Base-by-base conservation (phyloP, 257 asterid genomes). In the Gynochthodes officinalis region DNA sequence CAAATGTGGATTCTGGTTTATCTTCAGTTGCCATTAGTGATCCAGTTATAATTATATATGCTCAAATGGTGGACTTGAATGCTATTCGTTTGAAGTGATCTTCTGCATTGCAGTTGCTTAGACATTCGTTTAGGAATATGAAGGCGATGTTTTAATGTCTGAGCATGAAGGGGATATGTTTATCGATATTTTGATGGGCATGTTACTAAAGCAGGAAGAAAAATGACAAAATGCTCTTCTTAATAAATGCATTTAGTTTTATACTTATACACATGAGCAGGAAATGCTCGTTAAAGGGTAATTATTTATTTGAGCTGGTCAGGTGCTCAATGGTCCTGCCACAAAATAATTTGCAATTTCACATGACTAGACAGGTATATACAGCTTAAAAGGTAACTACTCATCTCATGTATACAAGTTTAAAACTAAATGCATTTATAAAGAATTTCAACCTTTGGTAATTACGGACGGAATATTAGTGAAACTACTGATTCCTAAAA, bases 1-100 rank as follows among this genome's bases (percentile, higher is more conserved):
- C 30, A 23, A 63, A 0, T 48, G 48, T 43, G 69, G 67, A 33
- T 48, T 54, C 53, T 23, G 21, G 71, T 70, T 21, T 32, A 3
- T 59, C 83, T 75, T 57, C 71, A 14, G 83, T 48, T 54, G 79
- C 77, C 83, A 79, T 71, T 42, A 49, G 32, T 10, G 37, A 42
- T 35, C 64, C 70, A 64, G 72, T 46, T 14, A 15, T 33, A 43
- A 44, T 7, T 55, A 39, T 19, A 35, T 19, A 35, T 59, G 28
- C 13, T 13, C 37, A 72, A 16, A 15, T 4, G 7, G 19, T 27
- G 59, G 43, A 67, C 44, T 46, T 16, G 39, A 30, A 19, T 30
- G 13, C 46, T 67, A 67, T 19, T 2, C 0, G 43, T 28, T 48
- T 67, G 60, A 48, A n/a, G 16, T 67, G 72, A 30, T 67, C 61